Evolutionary conservation across 208 protist genomes (phyloP), one percentile per base, ranked within the genome.

Genomic region (Leishmania major): DNA sequence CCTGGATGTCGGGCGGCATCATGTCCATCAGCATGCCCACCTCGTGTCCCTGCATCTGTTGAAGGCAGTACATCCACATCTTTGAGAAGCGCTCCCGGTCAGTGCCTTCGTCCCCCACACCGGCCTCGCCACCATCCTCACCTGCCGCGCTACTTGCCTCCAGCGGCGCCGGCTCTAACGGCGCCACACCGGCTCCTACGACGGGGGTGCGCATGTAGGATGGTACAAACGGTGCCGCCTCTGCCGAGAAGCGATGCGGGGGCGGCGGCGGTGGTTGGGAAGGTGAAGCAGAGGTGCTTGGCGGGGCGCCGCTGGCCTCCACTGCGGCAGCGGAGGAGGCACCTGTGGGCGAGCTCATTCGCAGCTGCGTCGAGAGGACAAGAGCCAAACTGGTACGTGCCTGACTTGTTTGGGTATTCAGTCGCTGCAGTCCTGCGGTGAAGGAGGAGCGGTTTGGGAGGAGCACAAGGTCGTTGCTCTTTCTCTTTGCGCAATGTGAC

Each of bases 221-320:
- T 11, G 92, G 92, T 25, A 88, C 83, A 78, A 95, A 95, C 8
- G 92, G 92, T 19, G 64, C 62, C 19, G 90, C 92, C 66, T 92
- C 85, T 3, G 84, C 78, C 0, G 91, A 94, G n/a, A 94, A 88
- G 15, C 64, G 79, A n/a, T 87, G 90, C 19, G 81, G 47, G 10
- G 81, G 60, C 11, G 19, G 17, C 7, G 67, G 35, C 28, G 69
- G 76, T 64, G 70, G 75, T 55, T 37, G 40, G 25, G 55, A 73
- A 19, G 73, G 37, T 3, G 62, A 59, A n/a, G 66, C n/a, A 49
- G 78, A 35, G 1, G 45, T 66, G 45, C 37, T 15, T 31, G 70
- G 35, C 4, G 59, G 4, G 25, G 64, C 45, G 49, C 31, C 74
- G 6, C 51, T 47, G 1, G 49, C 40, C 75, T 51, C 53, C 47